Evolutionary conservation across 2,329 filamentous ascomycete species (phyloP), one percentile per base, ranked within the genome.

Genomic region (Pleoardoris graminearum): DNA sequence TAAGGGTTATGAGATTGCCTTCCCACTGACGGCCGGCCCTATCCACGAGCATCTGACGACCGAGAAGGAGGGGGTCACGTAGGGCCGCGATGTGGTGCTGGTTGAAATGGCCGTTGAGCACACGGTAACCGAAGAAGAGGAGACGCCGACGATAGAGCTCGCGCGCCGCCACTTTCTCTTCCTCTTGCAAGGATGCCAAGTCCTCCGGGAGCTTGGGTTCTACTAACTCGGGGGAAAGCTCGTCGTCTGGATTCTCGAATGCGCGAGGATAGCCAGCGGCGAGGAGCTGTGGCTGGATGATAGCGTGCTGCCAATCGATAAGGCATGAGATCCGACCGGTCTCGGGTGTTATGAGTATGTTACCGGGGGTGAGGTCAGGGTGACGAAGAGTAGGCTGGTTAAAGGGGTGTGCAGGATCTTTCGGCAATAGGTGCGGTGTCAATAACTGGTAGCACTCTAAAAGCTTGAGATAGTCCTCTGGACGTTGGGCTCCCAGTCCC

Each of bases 11-110:
- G 38, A 53, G 42, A 44, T 60, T 55, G 25, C 57, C 57, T 51
- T 49, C 54, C 51, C 54, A 60, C 44, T 55, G 51, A 25, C 57
- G 54, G 38, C 51, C 51, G 16, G 54, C 57, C 17, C 54, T 49
- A 42, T 57, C 57, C 14, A 60, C 57, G 25, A 60, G 54, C 51
- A 60, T 50, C 36, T 55, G 54, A 30, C 57, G 51, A 48, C 51
- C 51, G 43, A 50, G 51, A 51, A 55, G 46, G 27, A 57, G 51
- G 16, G 57, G 57, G 16, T 60, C 54, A 29, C 44, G 54, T 14
- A 60, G 47, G 23, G 54, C 50, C 16, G 49, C 50, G 50, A 57
- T 51, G 29, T 59, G 56, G n/a, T 17, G 22, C 41, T 54, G 39
- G 43, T 56, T 54, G 19, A 50, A 43, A 45, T 50, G 44, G 36